A percentile compares a stretch with the other conserved stretches of the same genome.
Evolutionary conservation across 352 stramenopile species (phyloP).

Genomic region (Globisporangium megalacanthum): DNA sequence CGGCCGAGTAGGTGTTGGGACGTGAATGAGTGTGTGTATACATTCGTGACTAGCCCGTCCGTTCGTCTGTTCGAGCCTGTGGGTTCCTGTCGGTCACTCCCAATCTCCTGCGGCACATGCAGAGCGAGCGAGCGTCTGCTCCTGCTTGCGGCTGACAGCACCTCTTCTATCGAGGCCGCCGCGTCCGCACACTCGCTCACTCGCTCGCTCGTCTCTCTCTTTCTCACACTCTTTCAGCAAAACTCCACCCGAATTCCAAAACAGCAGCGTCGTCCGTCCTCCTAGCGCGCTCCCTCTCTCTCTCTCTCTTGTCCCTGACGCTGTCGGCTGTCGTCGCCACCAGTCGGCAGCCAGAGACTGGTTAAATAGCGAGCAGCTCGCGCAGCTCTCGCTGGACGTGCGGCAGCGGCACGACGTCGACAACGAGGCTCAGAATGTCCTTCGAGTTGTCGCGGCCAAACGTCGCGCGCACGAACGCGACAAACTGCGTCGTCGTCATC

Average conservation of each 20-base stretch:
- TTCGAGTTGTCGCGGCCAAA: constrained; percentile 51
- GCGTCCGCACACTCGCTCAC: not conserved
- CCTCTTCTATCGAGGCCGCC: constrained; percentile 12
- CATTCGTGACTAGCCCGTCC: not conserved
- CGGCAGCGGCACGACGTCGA: constrained; percentile 53
- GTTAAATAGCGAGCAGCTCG: constrained; percentile 38
- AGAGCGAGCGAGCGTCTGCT: not conserved
- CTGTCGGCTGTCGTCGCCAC: not conserved
- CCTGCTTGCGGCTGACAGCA: not conserved
- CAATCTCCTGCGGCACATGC: not conserved
- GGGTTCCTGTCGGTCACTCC: not conserved
- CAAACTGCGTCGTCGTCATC: constrained; percentile 60
- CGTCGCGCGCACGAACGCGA: constrained; percentile 46
- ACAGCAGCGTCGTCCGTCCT: constrained; percentile 1
- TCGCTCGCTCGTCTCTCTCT: not conserved
- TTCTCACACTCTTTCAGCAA: not conserved
- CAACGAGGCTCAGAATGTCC: constrained; percentile 57
- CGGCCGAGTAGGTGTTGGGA: not conserved
- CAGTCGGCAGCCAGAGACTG: not conserved
- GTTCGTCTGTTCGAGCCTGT: not conserved
- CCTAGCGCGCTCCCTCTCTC: not conserved
- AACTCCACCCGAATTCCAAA: constrained; percentile 5
- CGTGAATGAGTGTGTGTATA: not conserved
- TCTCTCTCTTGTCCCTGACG: not conserved
- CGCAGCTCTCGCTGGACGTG: constrained; percentile 57